Base-by-base conservation (phyloP, 768 basidiomycete species). In the Termitomyces heimii region DNA sequence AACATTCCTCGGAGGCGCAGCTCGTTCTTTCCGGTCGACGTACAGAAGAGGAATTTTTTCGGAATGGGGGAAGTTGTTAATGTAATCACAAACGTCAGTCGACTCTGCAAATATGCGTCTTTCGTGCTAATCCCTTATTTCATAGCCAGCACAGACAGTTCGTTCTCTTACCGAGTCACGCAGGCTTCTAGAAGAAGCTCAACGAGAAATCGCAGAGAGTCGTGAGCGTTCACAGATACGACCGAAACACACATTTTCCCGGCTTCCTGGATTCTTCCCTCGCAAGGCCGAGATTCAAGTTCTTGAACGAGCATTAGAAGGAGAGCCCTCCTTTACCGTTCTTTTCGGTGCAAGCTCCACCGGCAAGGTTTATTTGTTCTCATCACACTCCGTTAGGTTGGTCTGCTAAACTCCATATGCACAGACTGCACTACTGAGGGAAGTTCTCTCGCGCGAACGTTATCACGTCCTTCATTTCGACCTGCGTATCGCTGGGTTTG, bases 381-480 rank as follows among this genome's bases (percentile, higher is more conserved):
- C 57, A 28, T 43, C n/a, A 43, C 42, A 24, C 37, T 49, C 6
- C 35, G 22, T 43, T 5, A 22, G 32, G 32, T n/a, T 13, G 10
- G 35, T 37, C 13, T 44, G 42, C 22, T 54, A 53, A 39, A n/a
- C 20, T 46, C 32, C 34, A 18, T n/a, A 8, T 34, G 40, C n/a
- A 16, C 63, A 91, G 85, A 94, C 92, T 5, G 84, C 87, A 0
- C 79, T 94, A 8, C 75, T 93, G 13, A 81, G 90, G 45, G 88
- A 93, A 70, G 82, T 92, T 28, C 81, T 94, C 26, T 84, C 83
- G 12, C 74, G 76, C 20, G 78, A 84, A 10, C 74, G 74, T 50
- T 93, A 87, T 65, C 88, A 91, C 71, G 88, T 92, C 54, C 78
- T 92, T 48, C 87, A 91, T 65, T 89, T 93, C 62, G 90, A 93